These are phyloP conservation scores for Yamadazyma philogaea DNA, from an alignment of 805 yeast species.

Conservation along the genomic window DNA sequence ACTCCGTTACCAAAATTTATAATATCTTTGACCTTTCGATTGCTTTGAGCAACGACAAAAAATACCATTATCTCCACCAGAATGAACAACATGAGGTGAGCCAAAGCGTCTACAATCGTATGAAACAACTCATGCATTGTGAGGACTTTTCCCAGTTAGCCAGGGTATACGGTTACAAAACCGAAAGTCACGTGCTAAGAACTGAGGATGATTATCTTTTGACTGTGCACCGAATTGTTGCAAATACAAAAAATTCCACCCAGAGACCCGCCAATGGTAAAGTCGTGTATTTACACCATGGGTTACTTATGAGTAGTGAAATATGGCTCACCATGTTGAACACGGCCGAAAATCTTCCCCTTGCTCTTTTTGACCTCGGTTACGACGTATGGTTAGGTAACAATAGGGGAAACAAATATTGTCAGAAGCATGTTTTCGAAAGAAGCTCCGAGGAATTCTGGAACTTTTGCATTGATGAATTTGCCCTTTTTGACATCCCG, in stretches of 20 bases:
- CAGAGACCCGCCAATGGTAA: conserved; percentile 18
- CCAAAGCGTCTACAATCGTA: conserved; percentile 24
- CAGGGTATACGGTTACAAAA: conserved; percentile 59
- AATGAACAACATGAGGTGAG: conserved; percentile 12
- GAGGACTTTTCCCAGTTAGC: conserved; percentile 64
- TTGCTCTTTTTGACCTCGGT: conserved; percentile 72
- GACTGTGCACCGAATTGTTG: conserved; percentile 65
- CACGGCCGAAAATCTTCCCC: conserved; percentile 54
- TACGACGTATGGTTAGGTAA: conserved; percentile 91
- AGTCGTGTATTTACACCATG: conserved; percentile 86
- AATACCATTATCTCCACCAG: conserved; percentile 25
- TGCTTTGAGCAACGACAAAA: conserved; percentile 10
- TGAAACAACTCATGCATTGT: conserved; percentile 44
- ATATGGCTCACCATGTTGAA: conserved; percentile 55
- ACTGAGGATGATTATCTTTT: conserved; percentile 77
- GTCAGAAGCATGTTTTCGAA: conserved; percentile 60
- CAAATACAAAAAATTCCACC: conserved; percentile 16
- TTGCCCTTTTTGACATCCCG: conserved; percentile 88
- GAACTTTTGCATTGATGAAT: conserved; percentile 90
- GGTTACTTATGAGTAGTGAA: conserved; percentile 85
- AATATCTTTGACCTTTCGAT: conserved; percentile 9
- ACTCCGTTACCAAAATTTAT: conserved; percentile 25
- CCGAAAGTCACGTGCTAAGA: conserved; percentile 73
- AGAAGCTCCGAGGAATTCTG: conserved; percentile 57
- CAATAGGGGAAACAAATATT: conserved; percentile 67